Percentiles rank a stretch among this genome's conserved stretches.
Conservation (phyloP, 2,329 filamentous ascomycete species). For the Ceratocystis papillata region DNA sequence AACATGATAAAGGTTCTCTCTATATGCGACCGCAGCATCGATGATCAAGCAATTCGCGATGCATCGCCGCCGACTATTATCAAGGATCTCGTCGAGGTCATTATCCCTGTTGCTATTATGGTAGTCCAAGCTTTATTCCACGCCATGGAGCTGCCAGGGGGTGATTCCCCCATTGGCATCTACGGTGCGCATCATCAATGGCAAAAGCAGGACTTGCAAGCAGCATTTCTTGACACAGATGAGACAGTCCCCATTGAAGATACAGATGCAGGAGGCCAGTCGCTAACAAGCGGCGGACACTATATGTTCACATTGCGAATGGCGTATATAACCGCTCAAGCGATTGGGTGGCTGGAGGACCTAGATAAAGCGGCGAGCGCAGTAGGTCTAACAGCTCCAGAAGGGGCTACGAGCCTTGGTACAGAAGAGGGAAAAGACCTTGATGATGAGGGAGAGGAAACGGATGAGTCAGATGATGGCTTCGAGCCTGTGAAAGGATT, state of each 20-base stretch:
- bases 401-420: no score
- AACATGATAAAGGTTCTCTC: slow-evolving; percentile 8
- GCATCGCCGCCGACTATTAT: no score
- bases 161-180: no score
- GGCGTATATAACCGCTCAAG: not conserved
- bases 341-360: no score
- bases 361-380: no score
- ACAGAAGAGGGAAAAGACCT: not conserved
- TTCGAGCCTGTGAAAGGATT: slow-evolving; percentile 22
- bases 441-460: not conserved
- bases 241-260: not conserved
- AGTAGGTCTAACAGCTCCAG: no score
- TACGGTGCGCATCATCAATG: no score
- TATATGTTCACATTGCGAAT: not conserved
- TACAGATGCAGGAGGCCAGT: no score
- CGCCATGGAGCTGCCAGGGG: not conserved
- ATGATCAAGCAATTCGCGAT: no score
- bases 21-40: not conserved
- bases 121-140: slow-evolving; percentile 14
- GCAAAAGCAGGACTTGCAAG: no score
- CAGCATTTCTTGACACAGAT: not conserved
- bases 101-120: slow-evolving; percentile 19
- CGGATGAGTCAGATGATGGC: slow-evolving; percentile 17
- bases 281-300: not conserved
- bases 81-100: not conserved